Conservation (phyloP, 2,329 filamentous ascomycete species). For the Cephalotrichum gorgonifer region DNA sequence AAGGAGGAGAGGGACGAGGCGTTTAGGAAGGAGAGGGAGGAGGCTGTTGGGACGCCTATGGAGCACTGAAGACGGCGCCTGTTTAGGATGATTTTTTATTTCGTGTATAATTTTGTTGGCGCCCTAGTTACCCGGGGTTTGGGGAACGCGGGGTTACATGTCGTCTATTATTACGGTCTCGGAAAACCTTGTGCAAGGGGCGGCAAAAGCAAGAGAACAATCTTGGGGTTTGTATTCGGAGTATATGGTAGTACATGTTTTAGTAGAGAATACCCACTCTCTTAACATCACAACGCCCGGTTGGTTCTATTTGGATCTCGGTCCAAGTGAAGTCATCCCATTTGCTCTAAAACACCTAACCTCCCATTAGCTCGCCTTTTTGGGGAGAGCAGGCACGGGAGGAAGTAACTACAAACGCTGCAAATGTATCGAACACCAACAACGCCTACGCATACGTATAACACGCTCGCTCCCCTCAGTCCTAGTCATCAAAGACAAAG, state of each 20-base stretch:
- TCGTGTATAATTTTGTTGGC: neutral
- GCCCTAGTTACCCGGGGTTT: neutral
- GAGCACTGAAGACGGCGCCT: conserved; percentile 32
- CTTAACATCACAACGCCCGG: neutral
- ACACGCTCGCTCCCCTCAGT: neutral
- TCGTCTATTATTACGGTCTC: neutral
- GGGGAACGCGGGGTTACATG: neutral
- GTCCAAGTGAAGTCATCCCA: no score
- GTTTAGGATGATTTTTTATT: neutral
- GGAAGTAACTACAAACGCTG: no score
- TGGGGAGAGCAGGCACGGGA: no score
- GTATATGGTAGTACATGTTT: neutral
- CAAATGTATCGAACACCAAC: neutral
- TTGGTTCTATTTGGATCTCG: no score
- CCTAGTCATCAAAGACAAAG: neutral
- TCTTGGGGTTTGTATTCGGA: neutral
- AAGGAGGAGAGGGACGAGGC: conserved; percentile 46
- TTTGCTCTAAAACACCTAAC: no score
- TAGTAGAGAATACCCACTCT: neutral
- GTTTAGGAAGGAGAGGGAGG: conserved; percentile 42
- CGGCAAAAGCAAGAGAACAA: neutral
- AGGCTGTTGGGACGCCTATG: conserved; percentile 46
- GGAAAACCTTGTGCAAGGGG: neutral
- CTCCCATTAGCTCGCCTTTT: no score
- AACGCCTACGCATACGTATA: neutral